These are phyloP conservation scores for Phytophthora ramorum DNA, from an alignment of 352 stramenopile species.

Conservation along the genomic window DNA sequence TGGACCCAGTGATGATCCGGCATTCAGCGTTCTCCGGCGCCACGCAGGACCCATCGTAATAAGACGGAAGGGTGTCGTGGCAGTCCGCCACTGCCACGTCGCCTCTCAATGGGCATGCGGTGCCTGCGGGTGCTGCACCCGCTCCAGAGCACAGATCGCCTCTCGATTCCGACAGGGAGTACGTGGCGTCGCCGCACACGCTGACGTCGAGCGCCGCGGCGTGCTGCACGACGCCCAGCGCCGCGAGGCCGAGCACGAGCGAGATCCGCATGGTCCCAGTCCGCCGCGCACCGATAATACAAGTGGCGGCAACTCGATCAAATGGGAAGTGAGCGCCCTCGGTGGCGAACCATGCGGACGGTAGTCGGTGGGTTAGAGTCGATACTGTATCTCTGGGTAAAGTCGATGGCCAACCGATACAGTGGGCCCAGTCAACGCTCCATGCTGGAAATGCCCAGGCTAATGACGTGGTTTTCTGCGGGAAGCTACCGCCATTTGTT, in stretches of 20 bases:
- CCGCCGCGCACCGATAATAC: not conserved
- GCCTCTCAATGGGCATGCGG: slow-evolving; percentile 53
- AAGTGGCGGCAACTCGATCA: not conserved
- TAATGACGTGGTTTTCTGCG: slow-evolving; percentile 5
- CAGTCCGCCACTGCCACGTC: slow-evolving; percentile 49
- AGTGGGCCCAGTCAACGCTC: not conserved
- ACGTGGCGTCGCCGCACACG: slow-evolving; percentile 56
- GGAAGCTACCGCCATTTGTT: not conserved
- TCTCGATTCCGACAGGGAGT: slow-evolving; percentile 27
- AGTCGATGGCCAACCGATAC: not conserved
- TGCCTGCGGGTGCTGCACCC: slow-evolving; percentile 36
- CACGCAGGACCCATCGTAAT: slow-evolving; percentile 39
- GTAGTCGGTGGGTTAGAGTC: not conserved
- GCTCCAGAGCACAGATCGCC: slow-evolving; percentile 30
- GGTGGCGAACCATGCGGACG: not conserved
- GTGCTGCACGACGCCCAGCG: not conserved
- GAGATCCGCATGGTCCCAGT: slow-evolving; percentile 14
- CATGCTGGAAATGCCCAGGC: not conserved
- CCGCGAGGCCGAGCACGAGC: slow-evolving; percentile 17
- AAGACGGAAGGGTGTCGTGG: slow-evolving; percentile 51
- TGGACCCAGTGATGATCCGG: slow-evolving; percentile 37
- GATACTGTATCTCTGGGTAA: not conserved
- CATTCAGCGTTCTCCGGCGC: slow-evolving; percentile 53
- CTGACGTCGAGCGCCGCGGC: slow-evolving; percentile 37
- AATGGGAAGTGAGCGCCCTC: slow-evolving; percentile 19